A percentile compares a stretch with the other conserved stretches of the same genome.
phyloP scores from a whole-genome alignment of 352 stramenopile genomes.

The Pythium guiyangense region DNA sequence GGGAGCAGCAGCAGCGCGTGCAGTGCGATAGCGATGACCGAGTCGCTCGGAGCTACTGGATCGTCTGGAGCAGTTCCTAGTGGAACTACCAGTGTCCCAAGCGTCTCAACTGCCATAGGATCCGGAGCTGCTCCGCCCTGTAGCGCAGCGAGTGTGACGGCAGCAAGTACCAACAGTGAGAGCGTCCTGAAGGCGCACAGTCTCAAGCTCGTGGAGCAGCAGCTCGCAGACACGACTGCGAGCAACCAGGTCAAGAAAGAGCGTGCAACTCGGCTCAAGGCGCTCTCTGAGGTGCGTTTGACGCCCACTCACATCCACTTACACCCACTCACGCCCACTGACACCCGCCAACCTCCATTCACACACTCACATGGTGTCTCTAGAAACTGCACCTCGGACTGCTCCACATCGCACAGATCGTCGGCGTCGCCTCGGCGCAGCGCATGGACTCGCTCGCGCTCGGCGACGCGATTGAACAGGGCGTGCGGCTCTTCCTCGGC shows the following conservation, averaged over 20 bases:
- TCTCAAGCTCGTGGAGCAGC: conserved; percentile 65
- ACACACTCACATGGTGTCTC: neutral
- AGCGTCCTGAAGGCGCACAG: conserved; percentile 30
- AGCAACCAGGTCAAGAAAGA: conserved; percentile 73
- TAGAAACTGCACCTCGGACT: conserved; percentile 71
- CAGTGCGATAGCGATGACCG: conserved; percentile 15
- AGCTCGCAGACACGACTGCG: conserved; percentile 37
- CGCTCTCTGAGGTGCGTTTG: conserved; percentile 44
- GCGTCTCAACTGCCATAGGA: neutral
- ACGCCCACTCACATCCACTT: neutral
- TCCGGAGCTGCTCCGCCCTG: neutral
- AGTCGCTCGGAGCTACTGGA: neutral
- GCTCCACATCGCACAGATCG: conserved; percentile 69
- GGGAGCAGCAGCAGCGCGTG: conserved; percentile 21
- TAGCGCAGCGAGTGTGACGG: neutral
- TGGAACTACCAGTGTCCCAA: neutral
- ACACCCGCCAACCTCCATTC: neutral
- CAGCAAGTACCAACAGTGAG: conserved; percentile 8
- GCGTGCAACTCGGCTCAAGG: conserved; percentile 43
- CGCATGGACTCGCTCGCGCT: conserved; percentile 61
- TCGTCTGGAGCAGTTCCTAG: neutral
- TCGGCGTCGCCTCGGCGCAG: conserved; percentile 39
- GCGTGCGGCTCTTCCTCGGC: conserved; percentile 67
- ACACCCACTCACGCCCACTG: neutral
- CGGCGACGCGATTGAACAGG: conserved; percentile 68